A percentile compares a stretch with the other conserved stretches of the same genome.
Conservation (phyloP, 1,284 basidiomycete genomes). For the Pseudozyma hubeiensis region DNA sequence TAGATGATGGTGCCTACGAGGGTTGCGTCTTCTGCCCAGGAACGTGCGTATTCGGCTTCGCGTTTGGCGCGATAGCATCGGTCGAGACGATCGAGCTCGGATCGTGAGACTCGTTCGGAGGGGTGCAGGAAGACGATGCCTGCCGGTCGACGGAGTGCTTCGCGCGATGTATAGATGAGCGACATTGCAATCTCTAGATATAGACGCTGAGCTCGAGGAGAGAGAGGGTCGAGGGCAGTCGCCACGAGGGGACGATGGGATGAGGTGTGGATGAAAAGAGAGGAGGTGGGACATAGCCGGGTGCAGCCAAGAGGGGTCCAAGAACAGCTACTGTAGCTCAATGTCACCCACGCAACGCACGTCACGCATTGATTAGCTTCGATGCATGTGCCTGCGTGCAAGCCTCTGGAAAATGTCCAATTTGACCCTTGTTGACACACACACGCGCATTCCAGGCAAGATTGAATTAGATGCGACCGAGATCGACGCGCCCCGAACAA, state of each 20-base stretch:
- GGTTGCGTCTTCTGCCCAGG: constrained; percentile 61
- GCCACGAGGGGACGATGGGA: too few relatives aligned
- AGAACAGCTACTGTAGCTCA: too few relatives aligned
- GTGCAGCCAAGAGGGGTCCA: too few relatives aligned
- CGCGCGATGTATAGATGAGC: constrained; percentile 27
- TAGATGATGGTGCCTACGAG: constrained; percentile 47
- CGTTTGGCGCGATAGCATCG: constrained; percentile 53
- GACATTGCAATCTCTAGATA: constrained; percentile 31
- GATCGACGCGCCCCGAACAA: constrained; percentile 15
- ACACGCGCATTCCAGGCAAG: too few relatives aligned
- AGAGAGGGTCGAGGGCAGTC: neutral
- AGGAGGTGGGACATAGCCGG: too few relatives aligned
- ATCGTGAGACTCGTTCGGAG: constrained; percentile 52
- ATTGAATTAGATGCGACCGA: constrained; percentile 6
- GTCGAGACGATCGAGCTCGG: constrained; percentile 58
- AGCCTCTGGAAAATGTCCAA: too few relatives aligned
- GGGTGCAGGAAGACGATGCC: constrained; percentile 57
- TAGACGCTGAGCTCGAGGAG: neutral
- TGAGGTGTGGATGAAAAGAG: too few relatives aligned
- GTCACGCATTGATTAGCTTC: too few relatives aligned
- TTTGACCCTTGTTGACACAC: too few relatives aligned
- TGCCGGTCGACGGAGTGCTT: constrained; percentile 47
- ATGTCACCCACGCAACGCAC: too few relatives aligned
- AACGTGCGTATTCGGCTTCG: constrained; percentile 49
- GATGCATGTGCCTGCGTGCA: too few relatives aligned